phyloP scores from a whole-genome alignment of 2,329 filamentous ascomycete genomes.

The Scolecobasidium constrictum region DNA sequence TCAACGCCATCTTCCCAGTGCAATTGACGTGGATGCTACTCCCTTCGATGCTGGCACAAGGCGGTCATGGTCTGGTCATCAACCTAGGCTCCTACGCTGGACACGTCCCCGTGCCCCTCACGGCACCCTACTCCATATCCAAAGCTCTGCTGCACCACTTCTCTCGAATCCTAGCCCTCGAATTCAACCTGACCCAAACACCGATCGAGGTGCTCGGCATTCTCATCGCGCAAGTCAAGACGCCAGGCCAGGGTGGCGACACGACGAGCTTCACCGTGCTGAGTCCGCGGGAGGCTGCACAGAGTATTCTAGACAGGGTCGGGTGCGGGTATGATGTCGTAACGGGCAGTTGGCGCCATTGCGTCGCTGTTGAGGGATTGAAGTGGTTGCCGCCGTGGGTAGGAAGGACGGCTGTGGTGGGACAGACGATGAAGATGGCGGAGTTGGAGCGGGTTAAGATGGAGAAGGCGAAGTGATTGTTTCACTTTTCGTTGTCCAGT shows the following conservation, averaged over 20 bases:
- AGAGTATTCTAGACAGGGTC: constrained; percentile 4
- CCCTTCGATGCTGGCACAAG: constrained; percentile 25
- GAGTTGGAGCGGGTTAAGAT: too few species aligned
- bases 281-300: constrained; percentile 4
- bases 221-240: constrained; percentile 5
- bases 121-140: constrained; percentile 4
- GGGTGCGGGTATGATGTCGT: constrained; percentile 7
- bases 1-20: constrained; percentile 33
- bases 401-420: too few species aligned
- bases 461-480: too few species aligned
- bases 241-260: constrained; percentile 1
- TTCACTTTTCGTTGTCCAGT: too few species aligned
- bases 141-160: constrained; percentile 9
- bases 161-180: not conserved
- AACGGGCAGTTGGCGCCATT: constrained; percentile 1
- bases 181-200: constrained; percentile 2
- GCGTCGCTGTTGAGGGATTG: not conserved
- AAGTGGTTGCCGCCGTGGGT: constrained; percentile 4
- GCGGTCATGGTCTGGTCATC: constrained; percentile 4
- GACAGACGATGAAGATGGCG: too few species aligned
- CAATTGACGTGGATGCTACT: constrained; percentile 38
- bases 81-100: constrained; percentile 9
- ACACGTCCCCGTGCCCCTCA: not conserved
- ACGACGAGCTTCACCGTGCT: not conserved
- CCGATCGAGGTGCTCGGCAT: constrained; percentile 5